Percentiles rank a stretch among this genome's conserved stretches.
Conservation (phyloP, 2,329 filamentous ascomycete genomes). For the Mycosphaerella arachidis region DNA sequence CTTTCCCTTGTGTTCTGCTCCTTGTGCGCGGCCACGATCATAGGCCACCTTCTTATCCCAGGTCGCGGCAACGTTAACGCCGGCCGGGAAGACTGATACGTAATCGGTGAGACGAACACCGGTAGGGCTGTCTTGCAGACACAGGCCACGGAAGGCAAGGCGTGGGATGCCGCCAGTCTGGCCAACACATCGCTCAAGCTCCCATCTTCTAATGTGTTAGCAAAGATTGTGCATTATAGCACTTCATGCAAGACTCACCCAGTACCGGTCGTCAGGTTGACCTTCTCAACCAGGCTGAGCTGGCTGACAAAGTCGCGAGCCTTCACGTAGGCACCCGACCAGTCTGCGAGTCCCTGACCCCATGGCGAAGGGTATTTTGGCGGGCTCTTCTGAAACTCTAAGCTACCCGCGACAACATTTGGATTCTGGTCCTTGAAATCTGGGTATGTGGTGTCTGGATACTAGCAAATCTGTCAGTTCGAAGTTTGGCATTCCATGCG, state of each 20-base stretch:
- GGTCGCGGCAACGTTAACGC: slow-evolving; percentile 39
- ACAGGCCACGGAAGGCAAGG: slow-evolving; percentile 39
- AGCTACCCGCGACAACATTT: slow-evolving; percentile 22
- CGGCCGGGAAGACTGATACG: slow-evolving; percentile 40
- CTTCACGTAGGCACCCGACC: slow-evolving; percentile 30
- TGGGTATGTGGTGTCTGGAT: slow-evolving; percentile 28
- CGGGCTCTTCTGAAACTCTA: slow-evolving; percentile 23
- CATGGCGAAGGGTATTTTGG: slow-evolving; percentile 29
- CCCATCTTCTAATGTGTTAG: slow-evolving; percentile 9
- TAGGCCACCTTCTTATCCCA: slow-evolving; percentile 40
- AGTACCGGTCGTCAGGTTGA: slow-evolving; percentile 41
- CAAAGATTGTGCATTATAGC: background rate
- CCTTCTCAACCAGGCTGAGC: slow-evolving; percentile 33
- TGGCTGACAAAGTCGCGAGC: slow-evolving; percentile 31
- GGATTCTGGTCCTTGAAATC: slow-evolving; percentile 25
- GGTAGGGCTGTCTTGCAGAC: slow-evolving; percentile 40
- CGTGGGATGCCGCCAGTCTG: slow-evolving; percentile 34
- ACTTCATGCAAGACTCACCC: slow-evolving; percentile 42
- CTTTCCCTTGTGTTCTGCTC: slow-evolving; percentile 32
- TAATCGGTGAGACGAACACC: slow-evolving; percentile 40
- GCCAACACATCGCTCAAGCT: slow-evolving; percentile 34
- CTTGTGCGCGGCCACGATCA: slow-evolving; percentile 33
- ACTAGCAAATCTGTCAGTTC: background rate
- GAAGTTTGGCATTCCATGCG: background rate
- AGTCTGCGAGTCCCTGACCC: slow-evolving; percentile 43